Conservation (phyloP, 2,329 filamentous ascomycete species). For the Colletotrichum sojae region DNA sequence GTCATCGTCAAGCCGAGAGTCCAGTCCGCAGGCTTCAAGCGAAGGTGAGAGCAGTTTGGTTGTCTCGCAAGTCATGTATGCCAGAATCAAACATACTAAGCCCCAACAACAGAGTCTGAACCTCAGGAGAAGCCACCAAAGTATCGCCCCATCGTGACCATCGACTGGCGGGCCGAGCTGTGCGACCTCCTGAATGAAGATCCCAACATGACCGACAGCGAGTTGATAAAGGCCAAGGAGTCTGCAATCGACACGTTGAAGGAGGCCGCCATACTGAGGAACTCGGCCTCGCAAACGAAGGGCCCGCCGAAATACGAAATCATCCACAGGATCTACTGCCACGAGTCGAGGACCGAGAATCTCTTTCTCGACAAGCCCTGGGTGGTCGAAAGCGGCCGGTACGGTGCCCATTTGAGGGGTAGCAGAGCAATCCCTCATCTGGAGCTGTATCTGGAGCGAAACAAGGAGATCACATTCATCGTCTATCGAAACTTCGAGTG, state of each 20-base stretch:
- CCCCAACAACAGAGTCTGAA: neutral
- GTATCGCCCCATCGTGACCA: neutral
- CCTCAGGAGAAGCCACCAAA: neutral
- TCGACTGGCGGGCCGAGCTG: neutral
- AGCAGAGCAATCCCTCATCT: neutral
- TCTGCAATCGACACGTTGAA: neutral
- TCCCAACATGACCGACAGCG: neutral
- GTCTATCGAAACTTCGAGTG: conserved; percentile 1
- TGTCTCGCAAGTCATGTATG: no score
- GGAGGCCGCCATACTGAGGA: neutral
- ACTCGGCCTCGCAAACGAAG: neutral
- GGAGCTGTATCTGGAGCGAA: neutral
- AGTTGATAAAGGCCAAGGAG: neutral
- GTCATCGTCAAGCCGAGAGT: neutral
- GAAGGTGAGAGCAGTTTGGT: neutral
- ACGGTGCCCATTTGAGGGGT: neutral
- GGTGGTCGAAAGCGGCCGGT: neutral
- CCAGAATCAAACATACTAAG: no score
- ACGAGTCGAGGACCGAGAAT: neutral
- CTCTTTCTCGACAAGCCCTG: neutral
- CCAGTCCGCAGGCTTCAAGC: neutral
- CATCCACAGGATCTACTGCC: neutral
- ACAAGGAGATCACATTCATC: conserved; percentile 17
- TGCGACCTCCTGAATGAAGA: neutral
- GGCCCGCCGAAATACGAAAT: neutral